Conservation (phyloP, 148 eudicot genomes). For the Polygonum aviculare region DNA sequence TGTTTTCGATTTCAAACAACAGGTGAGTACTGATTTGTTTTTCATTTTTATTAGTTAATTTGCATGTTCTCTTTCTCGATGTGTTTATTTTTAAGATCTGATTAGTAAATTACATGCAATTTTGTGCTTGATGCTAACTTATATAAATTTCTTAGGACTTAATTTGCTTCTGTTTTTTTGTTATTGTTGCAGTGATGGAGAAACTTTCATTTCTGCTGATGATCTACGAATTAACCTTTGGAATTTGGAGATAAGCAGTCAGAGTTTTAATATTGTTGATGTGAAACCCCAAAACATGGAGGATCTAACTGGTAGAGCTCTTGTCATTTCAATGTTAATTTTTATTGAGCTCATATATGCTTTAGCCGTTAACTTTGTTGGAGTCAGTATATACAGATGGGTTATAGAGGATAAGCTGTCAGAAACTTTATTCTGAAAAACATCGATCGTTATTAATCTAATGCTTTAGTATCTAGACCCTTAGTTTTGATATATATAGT, state of each 20-base stretch:
- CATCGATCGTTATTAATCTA: not conserved
- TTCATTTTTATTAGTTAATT: not conserved
- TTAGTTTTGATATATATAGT: not conserved
- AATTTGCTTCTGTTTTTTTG: not conserved
- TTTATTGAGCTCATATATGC: not conserved
- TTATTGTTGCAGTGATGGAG: constrained; percentile 55
- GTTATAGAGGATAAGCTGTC: not conserved
- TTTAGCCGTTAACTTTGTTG: not conserved
- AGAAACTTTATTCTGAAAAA: not conserved
- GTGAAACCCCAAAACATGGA: constrained; percentile 90
- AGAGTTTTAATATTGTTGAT: constrained; percentile 88
- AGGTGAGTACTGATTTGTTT: not conserved
- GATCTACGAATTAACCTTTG: constrained; percentile 86
- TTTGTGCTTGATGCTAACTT: not conserved
- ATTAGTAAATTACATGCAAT: not conserved
- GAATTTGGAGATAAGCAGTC: constrained; percentile 85
- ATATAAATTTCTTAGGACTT: constrained; percentile 2
- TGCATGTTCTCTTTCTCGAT: not conserved
- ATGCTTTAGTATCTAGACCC: not conserved
- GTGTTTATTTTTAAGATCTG: not conserved
- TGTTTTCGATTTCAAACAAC: too few relatives aligned
- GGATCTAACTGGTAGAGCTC: constrained; percentile 62
- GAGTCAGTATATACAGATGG: not conserved
- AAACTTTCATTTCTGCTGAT: constrained; percentile 88
- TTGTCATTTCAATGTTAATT: not conserved